phyloP scores from a whole-genome alignment of 495 filamentous ascomycete species.

The Aspergillus bridgeri region DNA sequence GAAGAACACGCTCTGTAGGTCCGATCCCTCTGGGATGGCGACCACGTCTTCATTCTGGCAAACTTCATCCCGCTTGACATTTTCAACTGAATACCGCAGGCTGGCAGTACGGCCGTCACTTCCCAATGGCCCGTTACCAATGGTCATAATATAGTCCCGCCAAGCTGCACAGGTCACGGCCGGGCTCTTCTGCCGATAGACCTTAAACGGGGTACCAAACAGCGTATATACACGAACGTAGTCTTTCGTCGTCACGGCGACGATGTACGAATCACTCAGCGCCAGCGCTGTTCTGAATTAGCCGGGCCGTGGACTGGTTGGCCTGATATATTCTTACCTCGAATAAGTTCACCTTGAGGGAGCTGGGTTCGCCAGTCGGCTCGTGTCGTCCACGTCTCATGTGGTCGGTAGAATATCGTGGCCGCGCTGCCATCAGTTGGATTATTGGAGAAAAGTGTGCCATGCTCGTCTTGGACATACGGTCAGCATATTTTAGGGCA shows the following conservation, averaged over 20 bases:
- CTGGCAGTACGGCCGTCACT: slow-evolving; percentile 66
- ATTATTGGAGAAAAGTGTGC: slow-evolving; percentile 80
- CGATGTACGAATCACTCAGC: slow-evolving; percentile 86
- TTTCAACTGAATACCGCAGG: slow-evolving; percentile 84
- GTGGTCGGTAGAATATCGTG: slow-evolving; percentile 91
- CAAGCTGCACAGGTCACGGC: slow-evolving; percentile 90
- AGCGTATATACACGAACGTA: slow-evolving; percentile 92
- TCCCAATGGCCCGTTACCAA: slow-evolving; percentile 85
- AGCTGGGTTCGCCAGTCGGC: slow-evolving; percentile 86
- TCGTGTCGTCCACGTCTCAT: slow-evolving; percentile 92
- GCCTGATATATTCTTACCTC: slow-evolving; percentile 32
- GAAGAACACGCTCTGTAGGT: slow-evolving; percentile 82
- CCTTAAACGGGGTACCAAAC: slow-evolving; percentile 81
- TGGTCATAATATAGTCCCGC: slow-evolving; percentile 88
- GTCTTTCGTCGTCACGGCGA: slow-evolving; percentile 75
- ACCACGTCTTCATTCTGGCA: slow-evolving; percentile 90
- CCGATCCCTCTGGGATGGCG: slow-evolving; percentile 68
- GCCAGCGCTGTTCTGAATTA: slow-evolving; percentile 62
- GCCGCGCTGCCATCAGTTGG: slow-evolving; percentile 66
- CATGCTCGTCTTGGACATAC: slow-evolving; percentile 61
- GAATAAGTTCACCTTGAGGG: slow-evolving; percentile 74
- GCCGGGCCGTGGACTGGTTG: slow-evolving; percentile 2
- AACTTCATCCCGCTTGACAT: slow-evolving; percentile 88
- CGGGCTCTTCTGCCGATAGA: slow-evolving; percentile 89
- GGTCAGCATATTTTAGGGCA: slow-evolving; percentile 29